phyloP scores from a whole-genome alignment of 2,329 filamentous ascomycete species.

The Stagonosporopsis rhizophila region DNA sequence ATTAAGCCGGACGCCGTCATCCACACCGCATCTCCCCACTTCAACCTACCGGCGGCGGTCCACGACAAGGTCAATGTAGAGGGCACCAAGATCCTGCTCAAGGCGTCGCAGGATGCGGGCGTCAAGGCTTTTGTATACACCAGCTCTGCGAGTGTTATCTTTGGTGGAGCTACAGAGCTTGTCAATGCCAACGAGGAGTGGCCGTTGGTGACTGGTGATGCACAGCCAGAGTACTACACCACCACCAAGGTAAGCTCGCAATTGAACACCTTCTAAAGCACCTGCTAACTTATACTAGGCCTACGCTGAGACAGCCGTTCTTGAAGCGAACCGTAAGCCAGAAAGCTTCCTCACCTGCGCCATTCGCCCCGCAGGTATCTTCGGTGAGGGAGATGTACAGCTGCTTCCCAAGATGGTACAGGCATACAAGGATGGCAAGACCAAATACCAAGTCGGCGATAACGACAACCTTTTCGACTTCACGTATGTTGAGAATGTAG shows the following conservation, averaged over 20 bases:
- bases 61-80: slow-evolving; percentile 60
- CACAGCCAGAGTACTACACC: slow-evolving; percentile 60
- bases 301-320: slow-evolving; percentile 56
- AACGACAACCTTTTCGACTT: slow-evolving; percentile 64
- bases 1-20: slow-evolving; percentile 57
- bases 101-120: slow-evolving; percentile 56
- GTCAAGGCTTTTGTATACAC: slow-evolving; percentile 63
- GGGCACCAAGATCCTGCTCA: slow-evolving; percentile 58
- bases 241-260: slow-evolving; percentile 53
- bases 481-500: slow-evolving; percentile 61
- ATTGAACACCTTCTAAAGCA: not conserved
- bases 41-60: slow-evolving; percentile 48
- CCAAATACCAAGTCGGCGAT: slow-evolving; percentile 58
- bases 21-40: slow-evolving; percentile 58
- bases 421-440: slow-evolving; percentile 57
- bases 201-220: slow-evolving; percentile 53
- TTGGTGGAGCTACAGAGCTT: slow-evolving; percentile 54
- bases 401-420: slow-evolving; percentile 54
- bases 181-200: slow-evolving; percentile 59
- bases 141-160: slow-evolving; percentile 58
- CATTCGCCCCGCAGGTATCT: slow-evolving; percentile 60
- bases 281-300: slow-evolving; percentile 37
- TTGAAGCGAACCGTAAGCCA: slow-evolving; percentile 56
- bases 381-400: slow-evolving; percentile 59
- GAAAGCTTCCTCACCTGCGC: slow-evolving; percentile 58